Evolutionary conservation across 768 basidiomycete species (phyloP).

Genomic region (Auriscalpium vulgare): DNA sequence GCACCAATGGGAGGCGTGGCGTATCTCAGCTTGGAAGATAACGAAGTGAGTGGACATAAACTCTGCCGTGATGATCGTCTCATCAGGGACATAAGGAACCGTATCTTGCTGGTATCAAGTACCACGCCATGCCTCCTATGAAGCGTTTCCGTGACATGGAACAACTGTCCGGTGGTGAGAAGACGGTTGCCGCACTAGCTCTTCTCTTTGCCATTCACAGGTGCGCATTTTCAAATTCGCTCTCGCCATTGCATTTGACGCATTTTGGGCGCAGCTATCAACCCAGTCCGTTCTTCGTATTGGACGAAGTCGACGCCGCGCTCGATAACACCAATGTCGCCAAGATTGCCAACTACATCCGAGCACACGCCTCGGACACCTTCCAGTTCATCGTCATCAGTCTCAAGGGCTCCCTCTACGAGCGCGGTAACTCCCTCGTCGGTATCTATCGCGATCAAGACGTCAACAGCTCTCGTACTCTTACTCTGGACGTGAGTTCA

Average conservation of each 20-base stretch:
- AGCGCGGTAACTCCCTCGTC: constrained; percentile 82
- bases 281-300: constrained; percentile 94
- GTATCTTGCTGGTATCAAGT: constrained; percentile 86
- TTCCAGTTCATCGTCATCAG: constrained; percentile 99
- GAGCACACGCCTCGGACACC: constrained; percentile 67
- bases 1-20: constrained; percentile 94
- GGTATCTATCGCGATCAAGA: constrained; percentile 94
- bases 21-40: constrained; percentile 93
- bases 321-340: constrained; percentile 98
- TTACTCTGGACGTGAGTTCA: constrained; percentile 78
- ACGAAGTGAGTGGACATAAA: constrained; percentile 53
- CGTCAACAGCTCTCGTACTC: constrained; percentile 81
- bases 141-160: constrained; percentile 99
- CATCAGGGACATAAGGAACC: constrained; percentile 52
- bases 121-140: constrained; percentile 99
- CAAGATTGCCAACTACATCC: constrained; percentile 90
- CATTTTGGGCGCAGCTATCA: constrained; percentile 55
- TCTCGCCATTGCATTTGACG: background rate
- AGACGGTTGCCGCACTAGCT: constrained; percentile 96
- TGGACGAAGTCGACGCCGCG: constrained; percentile 98
- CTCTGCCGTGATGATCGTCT: constrained; percentile 20
- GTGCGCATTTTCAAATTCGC: constrained; percentile 28
- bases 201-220: constrained; percentile 95
- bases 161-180: constrained; percentile 95
- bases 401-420: constrained; percentile 88